A percentile compares a stretch with the other conserved stretches of the same genome.
phyloP scores from a whole-genome alignment of 768 basidiomycete species.

The Scleroderma citrinum region DNA sequence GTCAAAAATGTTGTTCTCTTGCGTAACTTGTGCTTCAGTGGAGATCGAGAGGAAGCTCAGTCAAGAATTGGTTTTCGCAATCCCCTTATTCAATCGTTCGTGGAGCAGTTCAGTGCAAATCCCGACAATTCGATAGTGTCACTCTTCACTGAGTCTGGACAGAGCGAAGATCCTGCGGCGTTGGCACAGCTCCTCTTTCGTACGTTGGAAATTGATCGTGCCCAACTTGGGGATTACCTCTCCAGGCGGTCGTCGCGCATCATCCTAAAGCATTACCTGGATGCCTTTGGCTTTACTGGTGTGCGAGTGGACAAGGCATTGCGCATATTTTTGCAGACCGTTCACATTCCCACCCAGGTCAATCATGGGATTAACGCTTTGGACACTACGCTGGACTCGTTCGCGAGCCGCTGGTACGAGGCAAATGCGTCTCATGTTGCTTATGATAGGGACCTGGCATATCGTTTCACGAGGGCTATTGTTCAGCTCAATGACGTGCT shows the following conservation, averaged over 20 bases:
- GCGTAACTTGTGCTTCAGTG: constrained; percentile 57
- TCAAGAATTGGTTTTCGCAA: constrained; percentile 47
- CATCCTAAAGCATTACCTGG: constrained; percentile 79
- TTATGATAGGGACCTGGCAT: constrained; percentile 77
- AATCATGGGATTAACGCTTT: constrained; percentile 28
- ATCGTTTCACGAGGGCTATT: constrained; percentile 71
- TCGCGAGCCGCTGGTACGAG: constrained; percentile 87
- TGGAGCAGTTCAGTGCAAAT: constrained; percentile 73
- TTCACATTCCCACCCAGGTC: constrained; percentile 53
- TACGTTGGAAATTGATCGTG: constrained; percentile 76
- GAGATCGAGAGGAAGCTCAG: constrained; percentile 61
- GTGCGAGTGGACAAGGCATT: constrained; percentile 85
- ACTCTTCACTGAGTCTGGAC: constrained; percentile 57
- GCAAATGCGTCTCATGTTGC: constrained; percentile 74
- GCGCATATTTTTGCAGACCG: constrained; percentile 79
- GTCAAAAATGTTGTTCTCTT: constrained; percentile 89
- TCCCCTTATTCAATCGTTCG: constrained; percentile 64
- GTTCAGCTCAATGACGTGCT: constrained; percentile 86
- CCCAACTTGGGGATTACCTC: constrained; percentile 80
- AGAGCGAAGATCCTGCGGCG: constrained; percentile 60
- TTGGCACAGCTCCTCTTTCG: constrained; percentile 78
- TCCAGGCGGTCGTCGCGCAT: constrained; percentile 65
- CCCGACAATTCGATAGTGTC: constrained; percentile 73
- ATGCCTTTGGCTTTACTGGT: constrained; percentile 80
- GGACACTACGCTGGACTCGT: constrained; percentile 69